A percentile compares a stretch with the other conserved stretches of the same genome.
Conservation (phyloP, 2,329 filamentous ascomycete species). For the Sporothrix luriei region DNA sequence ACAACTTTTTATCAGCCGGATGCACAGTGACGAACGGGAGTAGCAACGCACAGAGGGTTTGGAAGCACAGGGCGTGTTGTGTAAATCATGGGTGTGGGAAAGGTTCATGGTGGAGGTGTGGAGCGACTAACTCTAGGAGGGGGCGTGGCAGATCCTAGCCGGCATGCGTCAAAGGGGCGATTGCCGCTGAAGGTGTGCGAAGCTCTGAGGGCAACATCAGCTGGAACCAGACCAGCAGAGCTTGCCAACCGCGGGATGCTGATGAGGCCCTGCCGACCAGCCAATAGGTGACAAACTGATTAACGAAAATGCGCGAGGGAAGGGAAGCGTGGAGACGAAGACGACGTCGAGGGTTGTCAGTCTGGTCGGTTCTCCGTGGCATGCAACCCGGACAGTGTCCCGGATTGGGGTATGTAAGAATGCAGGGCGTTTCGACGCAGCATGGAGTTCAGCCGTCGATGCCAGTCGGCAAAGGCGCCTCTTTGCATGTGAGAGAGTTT, state of each 20-base stretch:
- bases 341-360: slow-evolving; percentile 4
- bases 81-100: background rate
- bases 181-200: slow-evolving; percentile 19
- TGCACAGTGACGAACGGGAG: background rate
- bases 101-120: background rate
- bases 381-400: slow-evolving; percentile 4
- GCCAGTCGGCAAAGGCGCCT: background rate
- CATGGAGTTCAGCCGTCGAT: slow-evolving; percentile 11
- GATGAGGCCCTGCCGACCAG: background rate
- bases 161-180: background rate
- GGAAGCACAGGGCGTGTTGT: background rate
- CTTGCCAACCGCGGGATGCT: slow-evolving; percentile 14
- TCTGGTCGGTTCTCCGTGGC: background rate
- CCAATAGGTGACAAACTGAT: background rate
- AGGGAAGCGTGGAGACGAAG: background rate
- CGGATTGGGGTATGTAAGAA: slow-evolving; percentile 4
- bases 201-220: background rate
- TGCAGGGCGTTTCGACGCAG: slow-evolving; percentile 7
- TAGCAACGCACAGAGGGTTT: background rate
- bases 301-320: background rate
- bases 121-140: background rate
- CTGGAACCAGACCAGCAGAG: background rate
- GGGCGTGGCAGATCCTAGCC: slow-evolving; percentile 7
- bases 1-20: background rate
- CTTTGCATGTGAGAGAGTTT: slow-evolving; percentile 2